These are phyloP conservation scores for Bigelowiella natans DNA, from an alignment of 78 protist genomes.

Conservation along the genomic window DNA sequence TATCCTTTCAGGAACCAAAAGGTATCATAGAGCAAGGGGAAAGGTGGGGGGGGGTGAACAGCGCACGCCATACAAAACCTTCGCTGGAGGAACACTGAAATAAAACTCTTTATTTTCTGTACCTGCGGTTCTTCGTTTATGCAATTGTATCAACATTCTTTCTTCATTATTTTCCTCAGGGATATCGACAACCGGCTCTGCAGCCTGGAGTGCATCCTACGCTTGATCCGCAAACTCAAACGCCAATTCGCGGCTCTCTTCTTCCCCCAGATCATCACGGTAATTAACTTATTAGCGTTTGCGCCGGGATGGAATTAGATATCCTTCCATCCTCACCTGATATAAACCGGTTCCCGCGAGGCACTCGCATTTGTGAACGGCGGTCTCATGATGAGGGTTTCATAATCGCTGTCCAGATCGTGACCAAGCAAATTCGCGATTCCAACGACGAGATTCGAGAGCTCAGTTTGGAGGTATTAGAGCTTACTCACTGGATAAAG, in stretches of 20 bases:
- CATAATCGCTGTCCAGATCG: not conserved
- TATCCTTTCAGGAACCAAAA: not conserved
- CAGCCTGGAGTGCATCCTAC: not conserved
- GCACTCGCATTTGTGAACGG: not conserved
- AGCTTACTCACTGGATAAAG: too few species aligned
- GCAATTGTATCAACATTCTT: too few species aligned
- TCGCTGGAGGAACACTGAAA: too few species aligned
- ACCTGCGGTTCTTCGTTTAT: too few species aligned
- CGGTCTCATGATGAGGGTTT: not conserved
- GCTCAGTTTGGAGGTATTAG: not conserved
- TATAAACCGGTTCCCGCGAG: not conserved
- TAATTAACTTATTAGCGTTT: not conserved
- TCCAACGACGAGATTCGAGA: not conserved
- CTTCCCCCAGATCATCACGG: not conserved
- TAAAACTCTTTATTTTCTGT: too few species aligned
- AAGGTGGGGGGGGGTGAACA: not conserved
- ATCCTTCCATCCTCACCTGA: not conserved
- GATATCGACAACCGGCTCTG: not conserved
- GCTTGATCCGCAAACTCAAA: not conserved
- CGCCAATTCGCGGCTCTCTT: not conserved
- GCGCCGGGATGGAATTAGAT: not conserved
- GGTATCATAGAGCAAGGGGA: not conserved
- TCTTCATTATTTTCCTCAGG: too few species aligned
- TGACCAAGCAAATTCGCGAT: not conserved
- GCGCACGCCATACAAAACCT: not conserved